phyloP scores from a whole-genome alignment of 2,329 filamentous ascomycete genomes.

The Fusarium guadeloupense region DNA sequence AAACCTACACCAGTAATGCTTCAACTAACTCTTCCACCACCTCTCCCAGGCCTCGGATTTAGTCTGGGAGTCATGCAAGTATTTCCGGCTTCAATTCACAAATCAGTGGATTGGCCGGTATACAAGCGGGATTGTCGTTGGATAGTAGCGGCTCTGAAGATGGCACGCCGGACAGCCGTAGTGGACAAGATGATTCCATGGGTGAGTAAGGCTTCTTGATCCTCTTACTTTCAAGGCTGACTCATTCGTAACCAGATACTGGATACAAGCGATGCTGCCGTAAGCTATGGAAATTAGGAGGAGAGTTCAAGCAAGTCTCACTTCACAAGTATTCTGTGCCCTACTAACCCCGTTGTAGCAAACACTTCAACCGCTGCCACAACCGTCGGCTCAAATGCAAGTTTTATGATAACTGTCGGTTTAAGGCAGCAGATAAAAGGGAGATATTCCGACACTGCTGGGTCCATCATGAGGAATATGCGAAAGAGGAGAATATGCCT shows the following conservation, averaged over 20 bases:
- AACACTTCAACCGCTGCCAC: constrained; percentile 12
- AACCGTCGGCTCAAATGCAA: constrained; percentile 4
- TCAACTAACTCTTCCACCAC: not conserved
- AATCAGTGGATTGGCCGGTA: constrained; percentile 7
- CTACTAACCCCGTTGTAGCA: not conserved
- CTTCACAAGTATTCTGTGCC: not conserved
- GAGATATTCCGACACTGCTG: constrained; percentile 24
- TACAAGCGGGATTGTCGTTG: constrained; percentile 20
- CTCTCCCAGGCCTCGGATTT: constrained; percentile 24
- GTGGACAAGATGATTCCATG: not conserved
- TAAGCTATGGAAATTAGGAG: not conserved
- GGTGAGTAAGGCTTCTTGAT: not conserved
- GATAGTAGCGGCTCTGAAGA: not conserved
- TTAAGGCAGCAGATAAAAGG: not conserved
- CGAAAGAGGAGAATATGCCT: not conserved
- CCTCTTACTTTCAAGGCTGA: fast-evolving
- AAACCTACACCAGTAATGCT: not conserved
- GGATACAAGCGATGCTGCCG: not conserved
- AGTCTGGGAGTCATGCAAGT: constrained; percentile 23
- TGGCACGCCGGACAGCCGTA: not conserved
- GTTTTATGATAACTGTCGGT: not conserved
- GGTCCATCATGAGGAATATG: constrained; percentile 11
- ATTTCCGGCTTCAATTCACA: constrained; percentile 10
- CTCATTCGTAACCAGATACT: not conserved
- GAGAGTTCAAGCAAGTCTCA: constrained; percentile 9